These are phyloP conservation scores for Trifolium pratense DNA, from an alignment of 306 rosid genomes.

Conservation along the genomic window DNA sequence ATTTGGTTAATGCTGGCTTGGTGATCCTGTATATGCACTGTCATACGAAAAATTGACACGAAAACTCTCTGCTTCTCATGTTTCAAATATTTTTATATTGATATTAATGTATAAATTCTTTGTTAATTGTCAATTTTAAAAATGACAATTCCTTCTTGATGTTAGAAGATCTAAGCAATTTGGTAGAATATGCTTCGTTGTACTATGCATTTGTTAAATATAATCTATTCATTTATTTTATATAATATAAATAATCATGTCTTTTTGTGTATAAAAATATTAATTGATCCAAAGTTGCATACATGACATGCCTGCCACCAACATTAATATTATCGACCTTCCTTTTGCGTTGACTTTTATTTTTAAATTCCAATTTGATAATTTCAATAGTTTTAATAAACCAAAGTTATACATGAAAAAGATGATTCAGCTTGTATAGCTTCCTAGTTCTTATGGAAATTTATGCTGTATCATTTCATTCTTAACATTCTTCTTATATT, in stretches of 20 bases:
- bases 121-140: too few species aligned
- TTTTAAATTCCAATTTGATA: neutral
- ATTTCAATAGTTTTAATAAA: neutral
- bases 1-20: neutral
- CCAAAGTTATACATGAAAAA: neutral
- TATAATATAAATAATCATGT: neutral
- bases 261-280: neutral
- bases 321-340: conserved; percentile 18
- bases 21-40: conserved; percentile 3
- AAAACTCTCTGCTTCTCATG: too few species aligned
- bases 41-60: too few species aligned
- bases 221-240: neutral
- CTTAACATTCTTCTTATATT: neutral
- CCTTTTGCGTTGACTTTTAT: conserved; percentile 12
- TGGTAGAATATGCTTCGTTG: neutral
- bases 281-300: neutral
- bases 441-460: neutral
- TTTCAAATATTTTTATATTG: too few species aligned
- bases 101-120: too few species aligned
- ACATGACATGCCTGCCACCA: neutral
- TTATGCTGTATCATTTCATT: conserved; percentile 6
- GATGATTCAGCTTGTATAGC: neutral
- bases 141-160: neutral
- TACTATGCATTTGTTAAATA: neutral
- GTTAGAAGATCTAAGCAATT: neutral